Base-by-base conservation (phyloP, 148 eudicot species). In the Chenopodium quinoa region DNA sequence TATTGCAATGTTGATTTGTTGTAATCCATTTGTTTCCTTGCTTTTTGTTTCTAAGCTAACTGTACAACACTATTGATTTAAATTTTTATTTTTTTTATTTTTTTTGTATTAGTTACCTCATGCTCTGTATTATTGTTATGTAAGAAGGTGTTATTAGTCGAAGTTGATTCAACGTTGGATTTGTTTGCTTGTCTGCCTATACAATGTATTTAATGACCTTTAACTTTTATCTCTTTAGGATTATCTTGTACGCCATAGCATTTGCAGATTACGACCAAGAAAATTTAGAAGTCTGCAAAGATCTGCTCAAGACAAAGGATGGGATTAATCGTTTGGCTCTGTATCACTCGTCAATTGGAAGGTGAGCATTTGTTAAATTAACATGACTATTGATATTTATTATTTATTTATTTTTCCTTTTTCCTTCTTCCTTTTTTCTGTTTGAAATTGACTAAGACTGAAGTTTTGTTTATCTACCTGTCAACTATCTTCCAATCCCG, bases 251-350 rank as follows among this genome's bases (percentile, higher is more conserved):
- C 86, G 91, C 94, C 66, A 93, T 95, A 82, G 94, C 92, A 75
- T 84, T 93, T 91, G 90, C 91, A 63, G 91, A 95, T 86, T 86
- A 90, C 81, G 97, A 93, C 84, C 98, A 95, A 89, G 94, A 89
- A 63, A 85, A 86, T 64, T 2, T 78, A 80, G 92, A 90, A 71
- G 79, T 77, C 60, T 83, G 90, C 79, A 86, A 88, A 77, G 82
- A 85, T 86, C 82, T 91, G 81, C 92, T 95, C 69, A 91, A 81
- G 86, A 93, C 97, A 31, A 89, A 81, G 82, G 95, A 89, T 77
- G 99, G 97, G 75, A 91, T 95, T 60, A 63, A 82, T 50, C 92
- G 90, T 72, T 85, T 95, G 82, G 90, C 94, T 58, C 90, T 95
- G 79, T 93, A 95, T 82, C 91, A 87, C 84, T 90, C 94, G 27